Evolutionary conservation across 768 basidiomycete genomes (phyloP), one percentile per base, ranked within the genome.

Genomic region (Chalciporus pseudorubinellus): DNA sequence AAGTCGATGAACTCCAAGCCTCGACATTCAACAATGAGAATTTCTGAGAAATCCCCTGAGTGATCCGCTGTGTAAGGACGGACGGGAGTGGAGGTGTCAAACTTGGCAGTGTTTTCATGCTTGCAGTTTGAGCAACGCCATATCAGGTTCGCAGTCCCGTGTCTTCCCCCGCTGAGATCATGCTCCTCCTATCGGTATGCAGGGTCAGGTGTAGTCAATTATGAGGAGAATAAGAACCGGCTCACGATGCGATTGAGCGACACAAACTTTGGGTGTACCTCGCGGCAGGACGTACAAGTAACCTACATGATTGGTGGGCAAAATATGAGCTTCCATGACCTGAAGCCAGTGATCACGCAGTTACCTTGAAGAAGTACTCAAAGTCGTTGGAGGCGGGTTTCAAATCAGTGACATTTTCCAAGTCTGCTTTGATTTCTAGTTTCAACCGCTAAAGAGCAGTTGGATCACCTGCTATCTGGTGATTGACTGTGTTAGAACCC

Each of bases 1-100:
- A 95, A 95, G 5, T 70, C 81, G 7, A 74, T 75, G 55, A 95
- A 89, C 64, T 95, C 92, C 16, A 95, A 77, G 5, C 92, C 93
- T 21, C 92, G 79, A 63, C 92, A 95, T 59, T 95, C 92, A 36
- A 95, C 72, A 3, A 77, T 77, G 7, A 92, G 69, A 24, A 95
- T 71, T 4, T 85, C 81, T 1, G 77, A 78, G 43, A 85, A 84
- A 42, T 81, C 75, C 9, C 75, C 83, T 20, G 74, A 75, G 49
- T 82, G 80, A 53, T 87, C 84, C 20, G 76, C 73, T 1, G 69
- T 73, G 67, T 92, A 92, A 1, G 87, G 72, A 44, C 69, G 70
- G 22, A 80, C 65, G 7, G 76, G 66, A 4, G 74, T 70, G 4
- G 77, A 61, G 2, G 74, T 58, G 33, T 89, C 85, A 57, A 92